These are phyloP conservation scores for Fusarium nodosum DNA, from an alignment of 2,329 filamentous ascomycete genomes.

Conservation along the genomic window DNA sequence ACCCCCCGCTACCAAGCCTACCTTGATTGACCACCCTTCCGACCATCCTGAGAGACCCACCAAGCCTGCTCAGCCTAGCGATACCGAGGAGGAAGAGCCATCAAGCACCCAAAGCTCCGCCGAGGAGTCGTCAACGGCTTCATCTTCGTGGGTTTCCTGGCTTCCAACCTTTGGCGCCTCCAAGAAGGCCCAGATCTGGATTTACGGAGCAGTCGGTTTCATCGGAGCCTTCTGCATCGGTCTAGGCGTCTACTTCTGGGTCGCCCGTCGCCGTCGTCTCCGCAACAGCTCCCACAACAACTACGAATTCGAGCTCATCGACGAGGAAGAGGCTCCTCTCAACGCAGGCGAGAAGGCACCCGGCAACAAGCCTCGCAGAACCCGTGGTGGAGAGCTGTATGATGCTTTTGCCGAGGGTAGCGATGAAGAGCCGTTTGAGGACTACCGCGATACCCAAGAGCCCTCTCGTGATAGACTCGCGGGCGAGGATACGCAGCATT, in stretches of 20 bases:
- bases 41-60: constrained; percentile 75
- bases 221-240: constrained; percentile 87
- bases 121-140: constrained; percentile 63
- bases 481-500: constrained; percentile 59
- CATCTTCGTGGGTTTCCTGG: constrained; percentile 84
- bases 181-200: constrained; percentile 91
- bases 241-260: constrained; percentile 84
- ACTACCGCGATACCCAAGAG: constrained; percentile 60
- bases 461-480: constrained; percentile 51
- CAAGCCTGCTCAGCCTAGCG: constrained; percentile 61
- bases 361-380: constrained; percentile 62
- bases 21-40: constrained; percentile 63
- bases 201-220: constrained; percentile 86
- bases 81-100: constrained; percentile 47
- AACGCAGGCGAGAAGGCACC: constrained; percentile 62
- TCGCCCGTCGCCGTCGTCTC: constrained; percentile 82
- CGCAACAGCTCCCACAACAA: constrained; percentile 81
- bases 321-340: constrained; percentile 79
- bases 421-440: constrained; percentile 71
- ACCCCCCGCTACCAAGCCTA: constrained; percentile 60
- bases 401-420: constrained; percentile 95
- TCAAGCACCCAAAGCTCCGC: constrained; percentile 52
- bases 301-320: constrained; percentile 95
- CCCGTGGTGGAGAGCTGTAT: constrained; percentile 89
- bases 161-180: constrained; percentile 92